A percentile compares a stretch with the other conserved stretches of the same genome.
These are phyloP conservation scores for Lachnum nothofagi DNA, from an alignment of 2,329 filamentous ascomycete genomes.

Conservation along the genomic window DNA sequence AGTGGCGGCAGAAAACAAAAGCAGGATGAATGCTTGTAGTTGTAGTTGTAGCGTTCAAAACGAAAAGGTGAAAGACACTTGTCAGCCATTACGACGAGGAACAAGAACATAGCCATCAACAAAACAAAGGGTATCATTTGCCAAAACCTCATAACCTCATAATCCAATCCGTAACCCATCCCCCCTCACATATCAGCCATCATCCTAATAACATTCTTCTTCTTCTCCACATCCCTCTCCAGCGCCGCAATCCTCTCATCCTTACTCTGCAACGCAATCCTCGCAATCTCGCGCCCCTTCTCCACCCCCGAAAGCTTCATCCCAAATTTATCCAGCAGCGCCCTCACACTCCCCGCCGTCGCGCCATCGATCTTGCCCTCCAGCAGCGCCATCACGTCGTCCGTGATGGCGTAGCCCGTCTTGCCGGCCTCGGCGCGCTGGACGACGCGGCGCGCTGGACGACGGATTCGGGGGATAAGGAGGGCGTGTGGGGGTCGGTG, in stretches of 20 bases:
- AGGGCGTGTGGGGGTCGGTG: background rate
- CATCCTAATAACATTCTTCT: conserved; percentile 39
- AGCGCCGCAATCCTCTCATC: conserved; percentile 56
- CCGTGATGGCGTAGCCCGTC: conserved; percentile 36
- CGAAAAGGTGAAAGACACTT: too few relatives aligned
- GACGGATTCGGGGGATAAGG: background rate
- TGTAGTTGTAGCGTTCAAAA: too few relatives aligned
- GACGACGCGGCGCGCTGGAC: too few relatives aligned
- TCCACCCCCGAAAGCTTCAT: conserved; percentile 56
- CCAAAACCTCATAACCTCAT: too few relatives aligned
- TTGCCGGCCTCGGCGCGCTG: background rate
- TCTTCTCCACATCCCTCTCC: conserved; percentile 51
- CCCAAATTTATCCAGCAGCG: conserved; percentile 50
- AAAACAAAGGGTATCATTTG: too few relatives aligned
- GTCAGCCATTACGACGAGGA: too few relatives aligned
- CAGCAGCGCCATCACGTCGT: conserved; percentile 48
- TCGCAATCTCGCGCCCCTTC: conserved; percentile 60
- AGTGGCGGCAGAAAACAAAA: too few relatives aligned
- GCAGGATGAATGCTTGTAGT: too few relatives aligned
- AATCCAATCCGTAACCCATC: background rate
- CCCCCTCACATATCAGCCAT: background rate
- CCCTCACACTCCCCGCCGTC: conserved; percentile 37
- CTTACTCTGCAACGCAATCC: conserved; percentile 57
- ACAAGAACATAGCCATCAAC: too few relatives aligned
- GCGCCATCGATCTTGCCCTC: conserved; percentile 38